A percentile compares a stretch with the other conserved stretches of the same genome.
These are phyloP conservation scores for Rhizophora apiculata DNA, from an alignment of 345 rosid genomes.

Conservation along the genomic window DNA sequence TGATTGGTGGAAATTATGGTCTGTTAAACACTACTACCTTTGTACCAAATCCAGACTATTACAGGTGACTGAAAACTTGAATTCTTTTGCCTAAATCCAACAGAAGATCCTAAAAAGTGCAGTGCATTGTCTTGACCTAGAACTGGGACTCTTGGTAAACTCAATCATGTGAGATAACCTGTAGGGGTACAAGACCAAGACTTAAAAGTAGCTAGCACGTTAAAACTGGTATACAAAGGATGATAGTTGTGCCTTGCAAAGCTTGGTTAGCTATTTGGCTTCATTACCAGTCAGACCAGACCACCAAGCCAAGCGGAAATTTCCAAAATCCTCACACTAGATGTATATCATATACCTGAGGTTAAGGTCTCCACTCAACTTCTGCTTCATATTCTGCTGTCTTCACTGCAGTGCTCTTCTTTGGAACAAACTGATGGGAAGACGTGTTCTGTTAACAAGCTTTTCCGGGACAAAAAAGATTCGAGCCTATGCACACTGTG, in stretches of 20 bases:
- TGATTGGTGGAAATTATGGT: constrained; percentile 87
- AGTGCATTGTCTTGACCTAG: neutral
- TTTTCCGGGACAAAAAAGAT: constrained; percentile 61
- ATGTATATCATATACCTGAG: neutral
- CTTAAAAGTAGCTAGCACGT: neutral
- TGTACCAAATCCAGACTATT: constrained; percentile 89
- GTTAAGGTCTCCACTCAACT: neutral
- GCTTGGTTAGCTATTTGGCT: neutral
- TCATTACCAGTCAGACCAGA: neutral
- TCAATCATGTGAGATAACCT: neutral
- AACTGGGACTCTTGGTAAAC: neutral
- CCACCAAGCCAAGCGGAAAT: neutral
- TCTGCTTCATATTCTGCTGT: constrained; percentile 14
- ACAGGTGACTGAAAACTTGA: constrained; percentile 27
- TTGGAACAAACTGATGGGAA: constrained; percentile 88
- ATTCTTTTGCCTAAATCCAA: neutral
- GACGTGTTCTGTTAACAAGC: constrained; percentile 55
- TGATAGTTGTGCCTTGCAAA: neutral
- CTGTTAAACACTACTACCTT: constrained; percentile 71
- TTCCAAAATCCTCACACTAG: neutral
- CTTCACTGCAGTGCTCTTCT: constrained; percentile 72
- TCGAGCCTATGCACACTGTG: constrained; percentile 79
- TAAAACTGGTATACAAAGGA: neutral
- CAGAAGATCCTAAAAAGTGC: neutral
- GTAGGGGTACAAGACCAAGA: neutral